phyloP scores from a whole-genome alignment of 495 filamentous ascomycete species.

The Beverwykella pulmonaria region DNA sequence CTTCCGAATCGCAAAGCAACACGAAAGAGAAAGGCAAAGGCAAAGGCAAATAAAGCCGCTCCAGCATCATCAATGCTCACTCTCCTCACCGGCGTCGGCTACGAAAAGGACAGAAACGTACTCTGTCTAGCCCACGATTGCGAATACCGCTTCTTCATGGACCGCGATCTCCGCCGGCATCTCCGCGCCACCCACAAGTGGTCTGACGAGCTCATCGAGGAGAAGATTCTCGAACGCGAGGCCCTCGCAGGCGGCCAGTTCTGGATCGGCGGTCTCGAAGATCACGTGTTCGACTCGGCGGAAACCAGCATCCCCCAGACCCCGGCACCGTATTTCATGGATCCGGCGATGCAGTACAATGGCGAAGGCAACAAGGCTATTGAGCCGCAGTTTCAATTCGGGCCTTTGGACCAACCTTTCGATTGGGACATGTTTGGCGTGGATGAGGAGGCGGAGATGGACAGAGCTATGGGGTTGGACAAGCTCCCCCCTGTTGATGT shows the following conservation, averaged over 20 bases:
- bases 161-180: conserved; percentile 70
- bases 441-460: conserved; percentile 22
- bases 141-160: conserved; percentile 62
- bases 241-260: conserved; percentile 47
- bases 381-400: not conserved
- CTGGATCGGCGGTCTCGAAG: conserved; percentile 48
- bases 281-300: conserved; percentile 1
- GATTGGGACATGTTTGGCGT: not conserved
- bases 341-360: not conserved
- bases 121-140: conserved; percentile 60
- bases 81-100: conserved; percentile 62
- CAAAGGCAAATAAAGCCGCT: conserved; percentile 1
- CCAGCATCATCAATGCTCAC: conserved; percentile 31
- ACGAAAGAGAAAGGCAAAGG: conserved; percentile 4
- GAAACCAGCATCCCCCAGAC: conserved; percentile 7
- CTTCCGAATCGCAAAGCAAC: conserved; percentile 44
- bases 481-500: conserved; percentile 8
- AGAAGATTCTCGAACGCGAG: conserved; percentile 39
- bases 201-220: conserved; percentile 55
- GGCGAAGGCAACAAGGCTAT: not conserved
- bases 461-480: conserved; percentile 22
- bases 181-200: conserved; percentile 56
- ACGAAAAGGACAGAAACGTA: conserved; percentile 60
- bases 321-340: conserved; percentile 6
- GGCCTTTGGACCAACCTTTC: not conserved